These are phyloP conservation scores for Acacia melanoxylon DNA, from an alignment of 306 rosid genomes.

Conservation along the genomic window DNA sequence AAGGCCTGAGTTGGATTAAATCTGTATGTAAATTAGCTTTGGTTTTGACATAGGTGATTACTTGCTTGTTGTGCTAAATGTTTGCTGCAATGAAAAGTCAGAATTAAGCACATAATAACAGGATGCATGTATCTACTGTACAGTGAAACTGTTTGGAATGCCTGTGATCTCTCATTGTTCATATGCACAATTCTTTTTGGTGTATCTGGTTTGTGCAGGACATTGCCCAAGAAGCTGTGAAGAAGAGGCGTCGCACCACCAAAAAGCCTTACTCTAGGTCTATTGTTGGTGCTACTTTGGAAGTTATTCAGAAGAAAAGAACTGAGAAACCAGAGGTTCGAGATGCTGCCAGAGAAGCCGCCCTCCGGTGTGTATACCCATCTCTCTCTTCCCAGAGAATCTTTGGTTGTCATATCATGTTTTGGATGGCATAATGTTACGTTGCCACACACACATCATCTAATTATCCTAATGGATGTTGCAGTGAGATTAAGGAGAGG, in stretches of 20 bases:
- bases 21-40: neutral
- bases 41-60: too few relatives aligned
- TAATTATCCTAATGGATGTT: neutral
- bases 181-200: neutral
- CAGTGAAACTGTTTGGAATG: neutral
- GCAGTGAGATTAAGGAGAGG: slow-evolving; percentile 67
- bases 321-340: slow-evolving; percentile 75
- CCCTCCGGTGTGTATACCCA: slow-evolving; percentile 52
- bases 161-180: neutral
- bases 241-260: slow-evolving; percentile 70
- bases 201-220: slow-evolving; percentile 38
- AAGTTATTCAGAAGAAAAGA: slow-evolving; percentile 71
- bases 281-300: slow-evolving; percentile 66
- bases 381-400: neutral
- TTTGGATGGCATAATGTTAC: neutral
- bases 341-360: slow-evolving; percentile 85
- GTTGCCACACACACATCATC: neutral
- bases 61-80: neutral
- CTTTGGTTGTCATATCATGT: neutral
- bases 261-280: slow-evolving; percentile 79
- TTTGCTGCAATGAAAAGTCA: neutral
- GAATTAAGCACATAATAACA: neutral
- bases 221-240: slow-evolving; percentile 75
- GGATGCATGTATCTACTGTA: neutral
- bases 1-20: neutral